Base-by-base conservation (phyloP, 108 stramenopile genomes). In the Cylindrotheca closterium region DNA sequence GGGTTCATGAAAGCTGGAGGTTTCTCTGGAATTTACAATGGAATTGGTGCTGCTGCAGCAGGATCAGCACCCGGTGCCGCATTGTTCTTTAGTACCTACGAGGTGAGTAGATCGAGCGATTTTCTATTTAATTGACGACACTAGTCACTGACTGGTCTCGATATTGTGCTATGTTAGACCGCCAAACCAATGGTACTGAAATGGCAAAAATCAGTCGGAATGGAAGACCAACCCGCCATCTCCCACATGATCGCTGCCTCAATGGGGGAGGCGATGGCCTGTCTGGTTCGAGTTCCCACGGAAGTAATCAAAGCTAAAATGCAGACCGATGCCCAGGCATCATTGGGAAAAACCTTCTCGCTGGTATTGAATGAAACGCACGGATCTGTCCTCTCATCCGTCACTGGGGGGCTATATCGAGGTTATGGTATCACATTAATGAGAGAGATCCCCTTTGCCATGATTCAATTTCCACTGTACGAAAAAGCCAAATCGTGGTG, bases 241-340 rank as follows among this genome's bases (percentile, higher is more conserved):
- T 70, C 87, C 15, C 98, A 99, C 74, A 94, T 96, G 87, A 52
- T 75, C 0, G 84, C 98, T 2, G 99, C 99, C 3, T 81, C 80
- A 1, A 67, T 87, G 17, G 99, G 96, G 10, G 99, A 99, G 64
- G 65, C 92, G 3, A 84, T 86, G 31, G 98, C 97, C 12, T 97
- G 97, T 73, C 70, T 98, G 42, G 94, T 99, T 0, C 90, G 99
- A 0, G 98, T 98, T 12, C 99, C 99, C 4, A 96, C 96, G 10
- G 99, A 99, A 70, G 95, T 98, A 1, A 73, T 99, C 57, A 99
- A 99, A 79, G 86, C 95, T 30, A 93, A 91, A 49, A 95, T 97
- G 96, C 99, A 99, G 78, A 90, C 85, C 0, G 73, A 75, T 53
- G 62, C 88, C 55, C 54, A 45, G 61, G 83, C 83, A 8, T 47